Percentiles rank a stretch among this genome's conserved stretches.
These are phyloP conservation scores for Boletus vinaceobasis DNA, from an alignment of 768 basidiomycete species.

Conservation along the genomic window DNA sequence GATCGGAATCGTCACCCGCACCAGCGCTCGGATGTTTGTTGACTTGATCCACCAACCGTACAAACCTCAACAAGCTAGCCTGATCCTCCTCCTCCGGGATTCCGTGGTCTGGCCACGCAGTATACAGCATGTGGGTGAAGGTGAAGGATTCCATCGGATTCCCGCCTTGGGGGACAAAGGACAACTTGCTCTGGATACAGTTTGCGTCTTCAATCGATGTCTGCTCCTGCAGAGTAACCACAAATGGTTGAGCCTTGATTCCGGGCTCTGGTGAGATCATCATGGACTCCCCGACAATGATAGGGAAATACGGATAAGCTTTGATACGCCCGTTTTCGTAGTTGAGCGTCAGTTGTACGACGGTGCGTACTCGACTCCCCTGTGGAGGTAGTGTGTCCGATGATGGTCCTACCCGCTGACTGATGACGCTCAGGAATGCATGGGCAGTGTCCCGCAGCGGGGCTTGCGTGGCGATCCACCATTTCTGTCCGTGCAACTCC, in stretches of 20 bases:
- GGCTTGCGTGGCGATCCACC: constrained; percentile 87
- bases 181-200: constrained; percentile 60
- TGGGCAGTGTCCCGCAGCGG: constrained; percentile 69
- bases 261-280: constrained; percentile 46
- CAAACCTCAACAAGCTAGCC: constrained; percentile 56
- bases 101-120: constrained; percentile 83
- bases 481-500: constrained; percentile 66
- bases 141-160: constrained; percentile 35
- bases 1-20: constrained; percentile 47
- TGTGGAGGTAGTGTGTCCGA: constrained; percentile 20
- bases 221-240: constrained; percentile 54
- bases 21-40: constrained; percentile 46
- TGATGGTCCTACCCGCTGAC: constrained; percentile 44
- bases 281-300: constrained; percentile 49
- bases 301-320: constrained; percentile 76
- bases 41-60: constrained; percentile 57
- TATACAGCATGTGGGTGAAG: constrained; percentile 71
- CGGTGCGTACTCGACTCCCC: constrained; percentile 57
- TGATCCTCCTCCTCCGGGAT: constrained; percentile 65
- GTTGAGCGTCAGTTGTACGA: constrained; percentile 78
- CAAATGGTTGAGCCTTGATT: constrained; percentile 40
- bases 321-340: constrained; percentile 69
- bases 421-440: constrained; percentile 70
- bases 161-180: constrained; percentile 40
- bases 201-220: constrained; percentile 51